Base-by-base conservation (phyloP, 2,329 filamentous ascomycete species). In the Leptographium galeiforme region DNA sequence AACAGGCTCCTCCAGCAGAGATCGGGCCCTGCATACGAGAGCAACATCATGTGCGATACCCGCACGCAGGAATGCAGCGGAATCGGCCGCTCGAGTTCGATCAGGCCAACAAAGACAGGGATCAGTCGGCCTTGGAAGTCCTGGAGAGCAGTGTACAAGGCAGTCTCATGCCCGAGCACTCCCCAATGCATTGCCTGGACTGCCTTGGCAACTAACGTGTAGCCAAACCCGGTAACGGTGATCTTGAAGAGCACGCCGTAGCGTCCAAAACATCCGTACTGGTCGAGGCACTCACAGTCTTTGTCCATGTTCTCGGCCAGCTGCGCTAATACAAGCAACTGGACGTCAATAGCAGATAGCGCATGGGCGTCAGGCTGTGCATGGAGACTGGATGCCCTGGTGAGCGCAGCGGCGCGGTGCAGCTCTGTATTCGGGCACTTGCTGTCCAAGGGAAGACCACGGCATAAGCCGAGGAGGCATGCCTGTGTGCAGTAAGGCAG, bases 201-300 rank as follows among this genome's bases (percentile, higher is more conserved):
- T 18, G 18, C 51, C 30, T 56, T 56, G 39, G 48, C 52, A 19
- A 54, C 55, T 6, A 56, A 19, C 2, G 51, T 53, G 52, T 56
- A 56, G 43, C 52, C 55, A 38, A 38, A 56, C 7, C 50, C 55
- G 11, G 46, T 45, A 0, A 51, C 41, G 2, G 50, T 43, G 19
- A 54, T 8, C 38, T 49, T 48, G 43, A 56, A 54, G 11, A 56
- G 50, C 8, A 48, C 47, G 36, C 55, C 52, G 36, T 52, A 19
- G 39, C 43, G 44, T 7, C 48, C 54, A 32, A 43, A 49, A 11
- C 6, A 13, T 6, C 48, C 48, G 11, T 18, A 16, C 4, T 10
- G n/a, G 14, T 39, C 30, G 10, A 55, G 43, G 25, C 51, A 41
- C 43, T 53, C n/a, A 34, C 13, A n/a, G 34, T 48, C 48, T n/a